A percentile compares a stretch with the other conserved stretches of the same genome.
phyloP scores from a whole-genome alignment of 2,329 filamentous ascomycete species.

The Nemania serpens region DNA sequence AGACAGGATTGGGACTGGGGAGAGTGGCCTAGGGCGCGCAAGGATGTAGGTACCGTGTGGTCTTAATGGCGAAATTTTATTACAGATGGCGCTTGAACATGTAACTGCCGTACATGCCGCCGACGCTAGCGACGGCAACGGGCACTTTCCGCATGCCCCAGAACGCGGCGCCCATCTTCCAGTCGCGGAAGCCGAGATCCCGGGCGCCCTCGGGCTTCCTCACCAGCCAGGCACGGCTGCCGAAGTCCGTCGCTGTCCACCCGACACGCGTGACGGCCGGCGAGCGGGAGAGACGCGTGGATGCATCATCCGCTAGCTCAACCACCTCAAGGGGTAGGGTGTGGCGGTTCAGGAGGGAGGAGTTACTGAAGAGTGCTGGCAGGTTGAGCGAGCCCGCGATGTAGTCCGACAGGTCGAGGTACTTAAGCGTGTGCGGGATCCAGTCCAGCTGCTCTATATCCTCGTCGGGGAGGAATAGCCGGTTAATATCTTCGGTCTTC shows the following conservation, averaged over 20 bases:
- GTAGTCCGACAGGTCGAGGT: conserved; percentile 77
- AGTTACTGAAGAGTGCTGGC: conserved; percentile 56
- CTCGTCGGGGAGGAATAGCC: conserved; percentile 61
- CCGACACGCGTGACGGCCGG: conserved; percentile 64
- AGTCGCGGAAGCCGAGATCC: conserved; percentile 65
- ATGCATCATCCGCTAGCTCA: conserved; percentile 72
- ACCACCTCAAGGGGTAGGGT: conserved; percentile 76
- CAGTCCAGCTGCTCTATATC: conserved; percentile 47
- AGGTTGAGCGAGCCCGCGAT: conserved; percentile 64
- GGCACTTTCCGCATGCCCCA: conserved; percentile 92
- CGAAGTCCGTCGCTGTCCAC: conserved; percentile 74
- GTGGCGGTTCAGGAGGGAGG: conserved; percentile 60
- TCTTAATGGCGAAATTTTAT: conserved; percentile 22
- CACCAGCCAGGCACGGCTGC: conserved; percentile 70
- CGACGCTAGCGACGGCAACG: conserved; percentile 88
- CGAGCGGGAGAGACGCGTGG: conserved; percentile 66
- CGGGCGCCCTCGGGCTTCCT: conserved; percentile 34
- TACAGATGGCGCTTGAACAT: conserved; percentile 66
- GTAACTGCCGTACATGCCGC: conserved; percentile 84
- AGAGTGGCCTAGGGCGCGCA: too few species aligned
- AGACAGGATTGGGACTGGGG: not conserved
- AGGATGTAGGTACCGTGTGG: too few species aligned
- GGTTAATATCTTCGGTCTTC: conserved; percentile 66
- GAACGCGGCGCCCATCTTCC: conserved; percentile 84
- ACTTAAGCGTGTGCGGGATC: conserved; percentile 67